Evolutionary conservation across 176 grass and related monocot genomes (phyloP), one percentile per base, ranked within the genome.

Genomic region (Secale cereale): DNA sequence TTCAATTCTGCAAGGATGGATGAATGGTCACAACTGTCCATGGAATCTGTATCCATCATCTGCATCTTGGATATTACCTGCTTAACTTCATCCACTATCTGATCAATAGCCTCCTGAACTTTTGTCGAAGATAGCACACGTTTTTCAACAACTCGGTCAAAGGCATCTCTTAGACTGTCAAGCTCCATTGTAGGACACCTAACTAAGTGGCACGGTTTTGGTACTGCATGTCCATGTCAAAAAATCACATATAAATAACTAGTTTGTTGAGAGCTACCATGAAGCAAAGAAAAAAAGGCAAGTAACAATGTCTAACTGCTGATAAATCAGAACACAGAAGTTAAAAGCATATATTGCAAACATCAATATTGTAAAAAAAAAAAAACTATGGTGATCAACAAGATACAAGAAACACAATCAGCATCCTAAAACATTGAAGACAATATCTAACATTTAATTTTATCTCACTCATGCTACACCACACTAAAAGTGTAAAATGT

Each of bases 91-190:
- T 87, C 85, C 45, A 78, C 74, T 60, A 96, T 85, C 27, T 83
- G 81, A 86, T 96, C 83, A 62, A 96, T 79, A 31, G 77, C 75
- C 85, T 98, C 93, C 59, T 86, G 77, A 22, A 79, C 83, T 72
- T 92, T 86, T 48, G 81, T 70, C 81, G 88, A 92, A 19, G 83
- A 94, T 23, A 87, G 71, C 20, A 77, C 54, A 72, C 77, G 91
- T 80, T 95, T 98, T 82, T 96, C 86, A 62, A 80, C 64, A 74
- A 98, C 93, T 60, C 86, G 83, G 65, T 94, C 91, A 80, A 96
- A 98, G 33, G 84, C 72, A 52, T 98, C 91, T 89, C 85, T 90
- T 86, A 99, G 71, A 69, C 78, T 81, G 28, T 96, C 86, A 20
- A 94, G 61, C 32, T 99, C 97, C 97, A 99, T 99, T 87, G 79